Percentiles rank a stretch among this genome's conserved stretches.
Evolutionary conservation across 2,329 filamentous ascomycete genomes (phyloP).

Genomic region (Fusarium sp.): DNA sequence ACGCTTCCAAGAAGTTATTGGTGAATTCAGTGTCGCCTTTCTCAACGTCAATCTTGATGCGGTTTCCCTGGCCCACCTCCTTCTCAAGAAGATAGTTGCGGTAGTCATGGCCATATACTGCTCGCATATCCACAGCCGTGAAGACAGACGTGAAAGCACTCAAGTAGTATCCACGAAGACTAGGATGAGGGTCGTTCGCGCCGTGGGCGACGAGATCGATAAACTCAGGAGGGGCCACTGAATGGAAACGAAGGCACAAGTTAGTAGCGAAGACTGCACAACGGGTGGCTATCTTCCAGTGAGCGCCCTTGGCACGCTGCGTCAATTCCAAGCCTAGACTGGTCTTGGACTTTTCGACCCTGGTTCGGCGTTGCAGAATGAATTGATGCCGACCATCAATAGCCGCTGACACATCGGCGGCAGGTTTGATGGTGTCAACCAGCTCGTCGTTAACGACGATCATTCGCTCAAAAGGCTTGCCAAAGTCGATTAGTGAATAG

Average conservation of each 20-base stretch:
- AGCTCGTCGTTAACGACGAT: conserved; percentile 80
- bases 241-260: conserved; percentile 90
- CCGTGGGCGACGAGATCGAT: conserved; percentile 85
- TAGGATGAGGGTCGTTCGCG: conserved; percentile 90
- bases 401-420: conserved; percentile 69
- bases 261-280: conserved; percentile 93
- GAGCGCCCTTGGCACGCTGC: conserved; percentile 79
- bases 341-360: conserved; percentile 87
- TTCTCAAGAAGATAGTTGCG: conserved; percentile 86
- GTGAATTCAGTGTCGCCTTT: conserved; percentile 85
- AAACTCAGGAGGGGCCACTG: conserved; percentile 82
- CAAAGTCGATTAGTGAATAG: conserved; percentile 91
- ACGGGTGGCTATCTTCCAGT: conserved; percentile 95
- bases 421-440: conserved; percentile 77
- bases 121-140: conserved; percentile 87
- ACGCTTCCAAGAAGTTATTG: conserved; percentile 78
- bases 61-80: conserved; percentile 78
- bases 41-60: conserved; percentile 77
- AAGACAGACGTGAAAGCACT: conserved; percentile 82
- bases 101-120: conserved; percentile 87
- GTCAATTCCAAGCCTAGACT: conserved; percentile 85
- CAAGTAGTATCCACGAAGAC: conserved; percentile 82
- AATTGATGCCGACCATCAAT: conserved; percentile 74
- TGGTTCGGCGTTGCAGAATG: conserved; percentile 78
- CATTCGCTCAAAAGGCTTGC: conserved; percentile 86